A percentile compares a stretch with the other conserved stretches of the same genome.
Evolutionary conservation across 1,139 yeast genomes (phyloP).

Genomic region (Yamadazyma dendronema): DNA sequence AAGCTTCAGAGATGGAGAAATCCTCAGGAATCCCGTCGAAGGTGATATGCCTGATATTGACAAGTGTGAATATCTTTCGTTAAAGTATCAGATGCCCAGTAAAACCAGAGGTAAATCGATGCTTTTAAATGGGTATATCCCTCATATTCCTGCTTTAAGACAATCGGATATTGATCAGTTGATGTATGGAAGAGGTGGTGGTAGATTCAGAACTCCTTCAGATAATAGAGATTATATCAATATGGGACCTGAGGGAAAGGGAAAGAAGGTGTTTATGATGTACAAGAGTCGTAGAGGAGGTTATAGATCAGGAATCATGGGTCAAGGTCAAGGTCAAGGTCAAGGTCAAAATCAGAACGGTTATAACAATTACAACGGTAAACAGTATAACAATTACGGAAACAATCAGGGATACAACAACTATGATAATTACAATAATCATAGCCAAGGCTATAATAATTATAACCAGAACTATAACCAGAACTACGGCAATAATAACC

Average conservation of each 20-base stretch:
- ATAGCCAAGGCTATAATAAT: slow-evolving; percentile 7
- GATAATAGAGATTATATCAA: slow-evolving; percentile 41
- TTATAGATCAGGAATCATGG: slow-evolving; percentile 22
- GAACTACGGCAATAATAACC: too few species aligned
- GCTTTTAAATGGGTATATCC: slow-evolving; percentile 75
- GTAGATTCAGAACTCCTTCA: slow-evolving; percentile 31
- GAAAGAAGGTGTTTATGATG: slow-evolving; percentile 30
- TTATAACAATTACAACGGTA: slow-evolving; percentile 13
- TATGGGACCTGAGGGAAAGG: slow-evolving; percentile 42
- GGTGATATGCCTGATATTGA: slow-evolving; percentile 59
- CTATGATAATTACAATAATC: slow-evolving; percentile 5
- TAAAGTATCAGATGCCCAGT: slow-evolving; percentile 57
- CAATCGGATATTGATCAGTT: slow-evolving; percentile 71
- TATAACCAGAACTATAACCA: slow-evolving; percentile 7
- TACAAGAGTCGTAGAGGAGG: slow-evolving; percentile 45
- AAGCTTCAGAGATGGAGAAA: slow-evolving; percentile 47
- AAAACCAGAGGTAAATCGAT: slow-evolving; percentile 68
- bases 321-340: slow-evolving; percentile 12
- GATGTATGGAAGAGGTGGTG: slow-evolving; percentile 37
- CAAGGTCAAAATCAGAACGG: slow-evolving; percentile 5
- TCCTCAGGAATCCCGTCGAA: slow-evolving; percentile 60
- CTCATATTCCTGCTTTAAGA: slow-evolving; percentile 59
- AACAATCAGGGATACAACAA: slow-evolving; percentile 14
- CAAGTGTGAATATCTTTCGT: slow-evolving; percentile 53
- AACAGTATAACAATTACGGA: slow-evolving; percentile 5